Conservation (phyloP, 495 filamentous ascomycete genomes). For the Penicillium riverlandense region DNA sequence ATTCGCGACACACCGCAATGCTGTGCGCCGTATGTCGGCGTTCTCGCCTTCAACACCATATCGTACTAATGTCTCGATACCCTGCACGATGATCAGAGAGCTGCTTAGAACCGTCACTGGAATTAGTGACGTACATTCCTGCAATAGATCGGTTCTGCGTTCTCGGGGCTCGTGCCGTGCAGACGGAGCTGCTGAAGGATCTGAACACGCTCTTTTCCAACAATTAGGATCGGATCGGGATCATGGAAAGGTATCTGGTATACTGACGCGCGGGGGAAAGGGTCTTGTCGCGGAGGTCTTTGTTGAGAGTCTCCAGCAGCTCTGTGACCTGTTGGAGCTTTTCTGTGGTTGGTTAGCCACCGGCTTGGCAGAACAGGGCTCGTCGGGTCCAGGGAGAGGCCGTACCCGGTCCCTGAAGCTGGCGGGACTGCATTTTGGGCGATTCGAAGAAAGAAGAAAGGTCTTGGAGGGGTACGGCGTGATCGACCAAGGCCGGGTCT, state of each 20-base stretch:
- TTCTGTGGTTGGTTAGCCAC: constrained; percentile 28
- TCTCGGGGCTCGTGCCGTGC: constrained; percentile 60
- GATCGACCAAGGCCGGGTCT: no score
- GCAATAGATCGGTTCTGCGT: constrained; percentile 76
- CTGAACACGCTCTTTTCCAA: constrained; percentile 48
- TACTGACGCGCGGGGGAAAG: constrained; percentile 52
- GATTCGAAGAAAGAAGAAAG: not conserved
- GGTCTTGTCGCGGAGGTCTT: constrained; percentile 47
- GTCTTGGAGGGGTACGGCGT: not conserved
- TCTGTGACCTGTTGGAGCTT: constrained; percentile 57
- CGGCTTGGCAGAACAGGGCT: constrained; percentile 16
- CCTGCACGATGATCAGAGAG: constrained; percentile 43
- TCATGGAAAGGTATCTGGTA: not conserved
- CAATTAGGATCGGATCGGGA: not conserved
- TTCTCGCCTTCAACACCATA: constrained; percentile 63
- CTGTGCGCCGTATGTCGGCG: constrained; percentile 59
- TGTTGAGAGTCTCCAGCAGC: constrained; percentile 49
- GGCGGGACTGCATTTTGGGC: constrained; percentile 19
- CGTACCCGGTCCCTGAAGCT: constrained; percentile 29
- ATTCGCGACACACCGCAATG: constrained; percentile 83
- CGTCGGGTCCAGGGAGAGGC: constrained; percentile 17
- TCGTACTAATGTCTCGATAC: constrained; percentile 61
- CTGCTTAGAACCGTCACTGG: not conserved
- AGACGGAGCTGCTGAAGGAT: constrained; percentile 71
- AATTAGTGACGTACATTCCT: constrained; percentile 46